Evolutionary conservation across 164 flowering plant genomes (phyloP).

Genomic region (Akebia trifoliata): DNA sequence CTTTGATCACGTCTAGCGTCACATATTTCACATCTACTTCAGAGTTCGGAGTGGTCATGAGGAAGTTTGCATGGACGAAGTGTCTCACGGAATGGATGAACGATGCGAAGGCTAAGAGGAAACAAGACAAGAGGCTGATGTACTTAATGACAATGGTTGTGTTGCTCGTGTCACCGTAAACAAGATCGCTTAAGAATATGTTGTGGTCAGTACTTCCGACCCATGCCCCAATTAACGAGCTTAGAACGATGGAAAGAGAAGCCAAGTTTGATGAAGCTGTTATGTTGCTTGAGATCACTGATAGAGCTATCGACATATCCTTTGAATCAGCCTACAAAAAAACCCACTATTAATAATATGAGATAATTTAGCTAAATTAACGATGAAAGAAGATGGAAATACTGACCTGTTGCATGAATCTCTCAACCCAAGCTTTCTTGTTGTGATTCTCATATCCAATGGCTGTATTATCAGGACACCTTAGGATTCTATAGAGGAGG

Average conservation of each 20-base stretch:
- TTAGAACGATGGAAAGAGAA: slow-evolving; percentile 36
- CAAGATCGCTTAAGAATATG: slow-evolving; percentile 20
- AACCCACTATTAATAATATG: not conserved
- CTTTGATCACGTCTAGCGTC: slow-evolving; percentile 38
- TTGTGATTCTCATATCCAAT: slow-evolving; percentile 65
- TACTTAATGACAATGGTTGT: slow-evolving; percentile 39
- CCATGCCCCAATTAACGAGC: slow-evolving; percentile 64
- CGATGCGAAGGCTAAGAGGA: slow-evolving; percentile 46
- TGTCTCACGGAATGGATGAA: slow-evolving; percentile 49
- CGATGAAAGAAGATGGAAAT: not conserved
- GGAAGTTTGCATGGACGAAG: slow-evolving; percentile 48
- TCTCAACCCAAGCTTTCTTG: slow-evolving; percentile 61
- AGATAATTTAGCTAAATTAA: not conserved
- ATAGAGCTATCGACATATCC: slow-evolving; percentile 29
- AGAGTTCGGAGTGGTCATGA: slow-evolving; percentile 46
- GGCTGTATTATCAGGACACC: slow-evolving; percentile 36
- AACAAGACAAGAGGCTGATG: slow-evolving; percentile 39
- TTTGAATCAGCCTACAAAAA: slow-evolving; percentile 28
- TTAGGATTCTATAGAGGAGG: slow-evolving; percentile 47
- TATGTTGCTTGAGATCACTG: slow-evolving; percentile 36
- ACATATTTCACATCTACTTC: slow-evolving; percentile 35
- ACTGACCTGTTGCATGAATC: slow-evolving; percentile 43
- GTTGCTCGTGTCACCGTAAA: slow-evolving; percentile 46
- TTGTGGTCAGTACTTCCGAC: slow-evolving; percentile 30
- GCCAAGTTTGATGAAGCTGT: slow-evolving; percentile 45